These are phyloP conservation scores for Dictyophora rubrovolvata DNA, from an alignment of 768 basidiomycete species.

Conservation along the genomic window DNA sequence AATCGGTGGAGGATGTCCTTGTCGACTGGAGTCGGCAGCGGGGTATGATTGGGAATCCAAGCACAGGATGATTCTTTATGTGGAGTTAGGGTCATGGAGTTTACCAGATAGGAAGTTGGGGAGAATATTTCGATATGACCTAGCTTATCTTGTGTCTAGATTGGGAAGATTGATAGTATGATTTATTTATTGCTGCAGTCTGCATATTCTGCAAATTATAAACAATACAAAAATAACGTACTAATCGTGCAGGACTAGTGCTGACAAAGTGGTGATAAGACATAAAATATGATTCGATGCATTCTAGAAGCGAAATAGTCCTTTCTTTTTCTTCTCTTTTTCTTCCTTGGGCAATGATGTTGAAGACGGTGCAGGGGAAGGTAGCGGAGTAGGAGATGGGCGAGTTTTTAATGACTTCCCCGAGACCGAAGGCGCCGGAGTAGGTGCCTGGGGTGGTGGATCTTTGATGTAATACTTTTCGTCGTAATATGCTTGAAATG, in stretches of 20 bases:
- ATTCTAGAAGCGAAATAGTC: conserved; percentile 52
- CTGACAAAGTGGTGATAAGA: too few relatives aligned
- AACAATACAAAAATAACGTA: too few relatives aligned
- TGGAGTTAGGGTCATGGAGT: conserved; percentile 19
- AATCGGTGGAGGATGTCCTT: conserved; percentile 30
- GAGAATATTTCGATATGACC: background rate
- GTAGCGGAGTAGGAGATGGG: conserved; percentile 2
- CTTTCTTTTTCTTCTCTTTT: conserved; percentile 71
- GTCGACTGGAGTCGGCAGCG: conserved; percentile 43
- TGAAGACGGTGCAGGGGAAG: conserved; percentile 4
- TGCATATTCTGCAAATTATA: too few relatives aligned
- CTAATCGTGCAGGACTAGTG: too few relatives aligned
- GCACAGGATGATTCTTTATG: background rate
- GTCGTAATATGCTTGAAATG: conserved; percentile 72
- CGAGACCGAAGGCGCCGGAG: conserved; percentile 23
- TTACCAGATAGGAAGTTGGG: conserved; percentile 24
- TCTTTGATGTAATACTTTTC: conserved; percentile 65
- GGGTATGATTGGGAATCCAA: conserved; percentile 24
- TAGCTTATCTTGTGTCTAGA: too few relatives aligned
- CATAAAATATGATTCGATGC: background rate
- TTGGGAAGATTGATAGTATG: too few relatives aligned
- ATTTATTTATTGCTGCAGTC: too few relatives aligned
- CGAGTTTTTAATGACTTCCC: conserved; percentile 10
- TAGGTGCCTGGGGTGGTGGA: conserved; percentile 41
- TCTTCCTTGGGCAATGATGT: conserved; percentile 3